Evolutionary conservation across 2,329 filamentous ascomycete species (phyloP).

Genomic region (Fusarium subtropicale): DNA sequence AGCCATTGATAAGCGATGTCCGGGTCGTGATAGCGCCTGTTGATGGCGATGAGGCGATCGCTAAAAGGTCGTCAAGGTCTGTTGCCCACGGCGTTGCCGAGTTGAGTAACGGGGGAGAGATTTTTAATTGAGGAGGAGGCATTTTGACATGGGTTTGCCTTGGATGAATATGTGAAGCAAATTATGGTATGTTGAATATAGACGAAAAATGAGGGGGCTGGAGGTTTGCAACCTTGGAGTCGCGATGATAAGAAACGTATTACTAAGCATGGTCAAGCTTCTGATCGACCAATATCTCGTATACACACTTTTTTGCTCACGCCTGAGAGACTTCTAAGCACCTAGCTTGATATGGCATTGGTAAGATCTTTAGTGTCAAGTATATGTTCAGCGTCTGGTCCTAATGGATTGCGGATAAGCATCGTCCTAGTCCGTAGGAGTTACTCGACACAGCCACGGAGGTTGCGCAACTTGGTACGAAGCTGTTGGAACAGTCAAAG

Average conservation of each 20-base stretch:
- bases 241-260: conserved; percentile 15
- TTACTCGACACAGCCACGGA: neutral
- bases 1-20: conserved; percentile 74
- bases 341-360: neutral
- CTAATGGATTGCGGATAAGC: neutral
- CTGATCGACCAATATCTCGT: neutral
- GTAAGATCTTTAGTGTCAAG: neutral
- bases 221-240: neutral
- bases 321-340: rapidly evolving
- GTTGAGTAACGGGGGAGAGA: conserved; percentile 77
- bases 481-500: neutral
- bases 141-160: conserved; percentile 1
- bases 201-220: conserved; percentile 18
- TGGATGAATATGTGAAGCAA: rapidly evolving
- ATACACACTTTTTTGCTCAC: neutral
- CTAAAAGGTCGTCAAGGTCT: conserved; percentile 67
- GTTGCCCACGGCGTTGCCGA: conserved; percentile 83
- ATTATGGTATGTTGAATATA: neutral
- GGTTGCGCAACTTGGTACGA: neutral
- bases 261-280: conserved; percentile 12
- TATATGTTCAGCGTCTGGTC: neutral
- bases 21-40: conserved; percentile 82
- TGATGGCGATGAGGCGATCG: conserved; percentile 69
- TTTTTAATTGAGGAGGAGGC: conserved; percentile 53
- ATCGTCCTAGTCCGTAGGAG: neutral